Conservation (phyloP, 257 asterid species). For the Primulina tabacum region DNA sequence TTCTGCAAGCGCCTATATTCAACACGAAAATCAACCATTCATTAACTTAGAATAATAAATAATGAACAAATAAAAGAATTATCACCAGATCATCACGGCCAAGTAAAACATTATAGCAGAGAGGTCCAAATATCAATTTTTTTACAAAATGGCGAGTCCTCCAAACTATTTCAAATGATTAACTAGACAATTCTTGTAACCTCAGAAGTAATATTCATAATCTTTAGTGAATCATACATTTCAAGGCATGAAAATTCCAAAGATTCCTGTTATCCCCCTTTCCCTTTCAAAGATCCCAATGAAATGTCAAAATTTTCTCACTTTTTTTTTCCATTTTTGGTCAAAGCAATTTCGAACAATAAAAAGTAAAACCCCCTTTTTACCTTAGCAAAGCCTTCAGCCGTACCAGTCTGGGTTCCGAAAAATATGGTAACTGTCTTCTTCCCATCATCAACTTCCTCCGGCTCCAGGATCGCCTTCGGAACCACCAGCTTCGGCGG, state of each 20-base stretch:
- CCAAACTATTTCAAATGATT: constrained; percentile 19
- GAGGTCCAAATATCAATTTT: constrained; percentile 17
- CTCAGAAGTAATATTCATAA: constrained; percentile 19
- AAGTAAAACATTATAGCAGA: background rate
- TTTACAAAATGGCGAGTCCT: background rate
- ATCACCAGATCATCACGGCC: constrained; percentile 10
- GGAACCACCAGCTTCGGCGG: constrained; percentile 48
- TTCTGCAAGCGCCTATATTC: constrained; percentile 84
- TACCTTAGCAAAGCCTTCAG: constrained; percentile 99
- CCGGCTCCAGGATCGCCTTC: constrained; percentile 49
- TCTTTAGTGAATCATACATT: constrained; percentile 10
- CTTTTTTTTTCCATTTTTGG: background rate
- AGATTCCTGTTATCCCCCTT: constrained; percentile 20
- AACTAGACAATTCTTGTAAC: constrained; percentile 4
- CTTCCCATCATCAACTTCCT: constrained; percentile 77
- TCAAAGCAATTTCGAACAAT: background rate
- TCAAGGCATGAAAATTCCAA: background rate
- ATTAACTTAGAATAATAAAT: constrained; percentile 1
- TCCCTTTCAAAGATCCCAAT: background rate
- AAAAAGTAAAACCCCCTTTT: background rate
- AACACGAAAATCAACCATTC: constrained; percentile 21
- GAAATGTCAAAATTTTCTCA: constrained; percentile 4
- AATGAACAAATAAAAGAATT: too few species aligned
- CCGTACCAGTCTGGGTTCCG: constrained; percentile 98
- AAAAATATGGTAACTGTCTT: constrained; percentile 77